Evolutionary conservation across 768 basidiomycete genomes (phyloP).

Genomic region (Suillus plorans): DNA sequence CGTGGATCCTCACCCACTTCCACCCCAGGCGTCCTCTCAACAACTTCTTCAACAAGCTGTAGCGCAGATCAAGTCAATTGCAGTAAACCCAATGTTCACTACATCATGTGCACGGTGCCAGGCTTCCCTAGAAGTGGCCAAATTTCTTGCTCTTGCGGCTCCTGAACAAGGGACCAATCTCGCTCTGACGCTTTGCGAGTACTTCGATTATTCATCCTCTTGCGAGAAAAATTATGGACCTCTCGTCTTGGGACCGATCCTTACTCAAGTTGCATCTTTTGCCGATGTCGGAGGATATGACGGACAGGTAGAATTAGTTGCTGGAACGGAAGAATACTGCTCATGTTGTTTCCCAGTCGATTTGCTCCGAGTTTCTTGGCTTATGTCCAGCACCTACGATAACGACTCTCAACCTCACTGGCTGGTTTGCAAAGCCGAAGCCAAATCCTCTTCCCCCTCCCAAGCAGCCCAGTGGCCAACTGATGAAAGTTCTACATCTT

Average conservation of each 20-base stretch:
- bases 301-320: conserved; percentile 51
- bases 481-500: conserved; percentile 72
- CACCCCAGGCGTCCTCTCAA: conserved; percentile 49
- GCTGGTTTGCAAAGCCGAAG: conserved; percentile 79
- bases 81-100: conserved; percentile 53
- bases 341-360: conserved; percentile 34
- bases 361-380: conserved; percentile 60
- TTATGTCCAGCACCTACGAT: conserved; percentile 59
- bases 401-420: conserved; percentile 57
- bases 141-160: conserved; percentile 64
- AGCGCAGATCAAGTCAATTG: conserved; percentile 56
- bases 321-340: neutral
- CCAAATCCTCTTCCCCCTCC: conserved; percentile 62
- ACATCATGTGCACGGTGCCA: conserved; percentile 62
- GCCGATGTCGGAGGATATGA: conserved; percentile 73
- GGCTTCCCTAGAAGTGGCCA: conserved; percentile 58
- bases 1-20: conserved; percentile 64
- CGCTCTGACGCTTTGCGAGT: conserved; percentile 58
- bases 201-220: conserved; percentile 49
- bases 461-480: conserved; percentile 59
- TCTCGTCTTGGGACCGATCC: conserved; percentile 51
- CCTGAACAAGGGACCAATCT: conserved; percentile 60
- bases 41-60: conserved; percentile 52
- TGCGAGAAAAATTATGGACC: conserved; percentile 51
- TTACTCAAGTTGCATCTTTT: conserved; percentile 72